phyloP scores from a whole-genome alignment of 2,329 filamentous ascomycete genomes.

The Myriangium duriaei region DNA sequence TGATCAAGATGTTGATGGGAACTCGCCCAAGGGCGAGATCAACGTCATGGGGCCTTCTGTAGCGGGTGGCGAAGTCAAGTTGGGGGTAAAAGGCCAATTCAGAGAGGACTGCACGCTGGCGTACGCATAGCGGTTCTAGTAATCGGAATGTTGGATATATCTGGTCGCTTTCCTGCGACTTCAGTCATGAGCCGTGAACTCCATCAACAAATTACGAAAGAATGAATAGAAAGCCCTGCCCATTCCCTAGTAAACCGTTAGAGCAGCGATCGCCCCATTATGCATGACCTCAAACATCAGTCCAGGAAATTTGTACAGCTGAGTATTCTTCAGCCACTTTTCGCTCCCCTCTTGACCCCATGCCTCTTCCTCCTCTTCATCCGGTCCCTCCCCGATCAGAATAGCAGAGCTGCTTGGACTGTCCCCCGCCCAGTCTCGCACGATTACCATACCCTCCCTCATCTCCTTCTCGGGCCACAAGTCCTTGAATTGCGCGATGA shows the following conservation, averaged over 20 bases:
- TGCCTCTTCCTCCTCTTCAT: conserved; percentile 31
- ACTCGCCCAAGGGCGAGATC: conserved; percentile 40
- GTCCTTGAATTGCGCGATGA: conserved; percentile 58
- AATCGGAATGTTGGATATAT: too few species aligned
- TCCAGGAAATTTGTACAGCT: conserved; percentile 85
- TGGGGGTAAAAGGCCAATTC: conserved; percentile 54
- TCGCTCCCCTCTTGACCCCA: conserved; percentile 36
- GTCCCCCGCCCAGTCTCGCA: conserved; percentile 23
- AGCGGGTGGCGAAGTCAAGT: conserved; percentile 48
- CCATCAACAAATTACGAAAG: too few species aligned
- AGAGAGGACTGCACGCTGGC: conserved; percentile 60
- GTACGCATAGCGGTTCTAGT: conserved; percentile 13
- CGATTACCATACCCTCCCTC: conserved; percentile 25
- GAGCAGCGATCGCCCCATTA: conserved; percentile 77
- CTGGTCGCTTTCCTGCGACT: too few species aligned
- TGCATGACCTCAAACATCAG: conserved; percentile 91
- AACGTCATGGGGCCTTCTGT: conserved; percentile 62
- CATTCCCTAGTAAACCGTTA: conserved; percentile 83
- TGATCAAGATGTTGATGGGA: conserved; percentile 50
- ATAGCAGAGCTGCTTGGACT: conserved; percentile 21
- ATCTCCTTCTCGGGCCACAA: conserved; percentile 42
- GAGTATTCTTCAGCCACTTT: conserved; percentile 57
- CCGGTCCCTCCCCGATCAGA: conserved; percentile 21
- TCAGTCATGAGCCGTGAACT: too few species aligned
- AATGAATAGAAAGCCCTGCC: too few species aligned